A percentile compares a stretch with the other conserved stretches of the same genome.
Conservation (phyloP, 2,329 filamentous ascomycete species). For the Davidsoniella australis region DNA sequence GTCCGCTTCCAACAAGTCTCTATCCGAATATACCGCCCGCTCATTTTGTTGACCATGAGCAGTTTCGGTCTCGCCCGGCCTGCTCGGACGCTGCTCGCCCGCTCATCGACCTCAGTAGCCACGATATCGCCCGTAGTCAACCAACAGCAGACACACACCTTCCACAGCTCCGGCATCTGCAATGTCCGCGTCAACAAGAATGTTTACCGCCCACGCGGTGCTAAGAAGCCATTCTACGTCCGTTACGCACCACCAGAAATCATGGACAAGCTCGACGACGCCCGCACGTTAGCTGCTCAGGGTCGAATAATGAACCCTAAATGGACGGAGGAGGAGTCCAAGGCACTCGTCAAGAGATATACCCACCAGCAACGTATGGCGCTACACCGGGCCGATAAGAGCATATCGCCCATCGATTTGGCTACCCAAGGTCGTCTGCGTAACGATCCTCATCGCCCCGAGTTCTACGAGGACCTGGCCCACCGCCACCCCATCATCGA, state of each 20-base stretch:
- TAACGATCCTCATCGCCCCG: conserved; percentile 52
- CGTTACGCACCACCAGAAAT: too few species aligned
- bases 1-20: not conserved
- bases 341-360: conserved; percentile 37
- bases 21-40: not conserved
- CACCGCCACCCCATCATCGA: conserved; percentile 64
- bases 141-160: conserved; percentile 19
- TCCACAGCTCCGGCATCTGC: conserved; percentile 33
- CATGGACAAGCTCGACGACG: not conserved
- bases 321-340: conserved; percentile 4
- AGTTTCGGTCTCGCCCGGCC: conserved; percentile 7
- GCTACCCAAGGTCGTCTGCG: conserved; percentile 55
- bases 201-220: conserved; percentile 9
- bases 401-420: conserved; percentile 59
- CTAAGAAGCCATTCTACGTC: not conserved
- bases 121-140: conserved; percentile 14
- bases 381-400: conserved; percentile 62
- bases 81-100: conserved; percentile 7
- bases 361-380: conserved; percentile 66
- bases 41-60: conserved; percentile 4
- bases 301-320: not conserved
- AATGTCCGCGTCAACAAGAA: conserved; percentile 3
- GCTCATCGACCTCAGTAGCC: conserved; percentile 13
- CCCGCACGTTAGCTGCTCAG: not conserved
- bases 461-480: conserved; percentile 72